These are phyloP conservation scores for Colletotrichum theobromicola DNA, from an alignment of 2,329 filamentous ascomycete genomes.

Conservation along the genomic window DNA sequence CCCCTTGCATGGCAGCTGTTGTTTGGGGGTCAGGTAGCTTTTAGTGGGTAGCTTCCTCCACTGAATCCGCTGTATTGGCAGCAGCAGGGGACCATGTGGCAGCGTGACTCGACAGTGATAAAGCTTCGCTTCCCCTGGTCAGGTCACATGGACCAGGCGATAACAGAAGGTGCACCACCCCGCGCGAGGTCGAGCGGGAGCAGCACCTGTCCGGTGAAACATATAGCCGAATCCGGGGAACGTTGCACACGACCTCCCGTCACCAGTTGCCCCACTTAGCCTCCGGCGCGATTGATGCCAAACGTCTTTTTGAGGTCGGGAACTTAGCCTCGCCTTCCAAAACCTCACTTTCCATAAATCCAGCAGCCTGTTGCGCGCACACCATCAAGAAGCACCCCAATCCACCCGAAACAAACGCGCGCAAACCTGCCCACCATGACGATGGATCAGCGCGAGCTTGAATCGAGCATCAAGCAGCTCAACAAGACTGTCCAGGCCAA, in stretches of 20 bases:
- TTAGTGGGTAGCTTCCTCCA: constrained; percentile 10
- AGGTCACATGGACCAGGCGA: constrained; percentile 17
- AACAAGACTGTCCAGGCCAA: constrained; percentile 78
- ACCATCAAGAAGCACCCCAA: neutral
- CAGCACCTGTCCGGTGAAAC: neutral
- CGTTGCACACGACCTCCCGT: neutral
- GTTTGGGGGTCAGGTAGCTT: neutral
- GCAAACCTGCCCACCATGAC: constrained; percentile 1
- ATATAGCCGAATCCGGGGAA: constrained; percentile 4
- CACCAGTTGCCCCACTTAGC: constrained; percentile 8
- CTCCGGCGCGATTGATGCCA: constrained; percentile 8
- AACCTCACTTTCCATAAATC: neutral
- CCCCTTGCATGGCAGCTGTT: constrained; percentile 20
- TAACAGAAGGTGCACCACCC: constrained; percentile 4
- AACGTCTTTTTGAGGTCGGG: constrained; percentile 7
- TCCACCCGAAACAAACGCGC: neutral
- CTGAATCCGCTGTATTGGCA: constrained; percentile 15
- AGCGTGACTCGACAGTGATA: constrained; percentile 17
- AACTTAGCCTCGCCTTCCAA: neutral
- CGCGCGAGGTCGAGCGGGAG: neutral
- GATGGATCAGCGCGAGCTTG: constrained; percentile 83
- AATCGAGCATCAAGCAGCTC: constrained; percentile 77
- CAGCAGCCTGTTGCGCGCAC: neutral
- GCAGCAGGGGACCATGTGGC: constrained; percentile 20
- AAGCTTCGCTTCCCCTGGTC: constrained; percentile 12